Evolutionary conservation across 108 stramenopile genomes (phyloP), one percentile per base, ranked within the genome.

Genomic region (Thalassiosira profunda): DNA sequence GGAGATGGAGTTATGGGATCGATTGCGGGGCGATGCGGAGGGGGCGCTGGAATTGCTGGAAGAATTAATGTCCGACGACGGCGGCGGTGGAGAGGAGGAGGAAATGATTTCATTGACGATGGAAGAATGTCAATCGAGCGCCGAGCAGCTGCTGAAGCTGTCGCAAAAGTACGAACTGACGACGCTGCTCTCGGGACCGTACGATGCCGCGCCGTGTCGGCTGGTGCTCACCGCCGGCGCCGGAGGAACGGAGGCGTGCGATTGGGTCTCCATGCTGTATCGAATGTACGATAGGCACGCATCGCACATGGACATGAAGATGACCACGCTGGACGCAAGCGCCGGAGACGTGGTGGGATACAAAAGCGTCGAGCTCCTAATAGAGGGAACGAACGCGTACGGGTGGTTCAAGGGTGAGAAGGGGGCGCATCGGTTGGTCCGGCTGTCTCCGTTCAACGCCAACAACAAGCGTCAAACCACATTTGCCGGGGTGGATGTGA

Each of bases 181-280:
- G 40, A 61, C 85, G 8, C 58, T 94, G 15, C 63, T 94, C 58
- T 40, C 79, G 21, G 93, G 90, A 10, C 87, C 87, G 4, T 91
- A 90, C 61, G 93, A 94, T 76, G 65, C 76, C 30, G 67, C 74
- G 7, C 79, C 94, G 24, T 66, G 64, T 49, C 92, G 97, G 11
- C 23, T 99, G n/a, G 40, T 98, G 15, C 80, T 99, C 37, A 95
- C 97, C 8, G 96, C 98, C n/a, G 99, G 99, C 1, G 97, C 96
- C 4, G 99, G 99, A 9, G 99, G 99, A 9, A 97, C 96, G 15
- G 99, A 99, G 77, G 96, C 96, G 23, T 90, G 89, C 35, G 86
- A 98, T 55, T 99, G 97, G 89, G 97, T 98, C 18, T 55, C 63
- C 30, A 86, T 88, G 67, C 54, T 96, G 14, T 61, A 82, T 51